phyloP scores from a whole-genome alignment of 768 basidiomycete species.

The Macrolepiota dolichaula region DNA sequence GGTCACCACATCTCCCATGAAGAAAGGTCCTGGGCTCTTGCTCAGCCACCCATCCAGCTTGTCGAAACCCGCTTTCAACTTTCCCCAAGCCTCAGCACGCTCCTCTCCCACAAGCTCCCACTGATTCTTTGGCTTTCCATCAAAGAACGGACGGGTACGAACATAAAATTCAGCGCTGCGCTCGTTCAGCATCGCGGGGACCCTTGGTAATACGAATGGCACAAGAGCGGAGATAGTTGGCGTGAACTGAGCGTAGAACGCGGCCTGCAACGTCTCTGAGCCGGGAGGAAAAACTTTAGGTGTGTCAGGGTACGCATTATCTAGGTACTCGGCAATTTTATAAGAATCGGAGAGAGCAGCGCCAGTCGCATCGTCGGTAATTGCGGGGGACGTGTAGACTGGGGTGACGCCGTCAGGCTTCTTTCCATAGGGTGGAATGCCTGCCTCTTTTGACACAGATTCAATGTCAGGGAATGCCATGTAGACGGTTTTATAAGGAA shows the following conservation, averaged over 20 bases:
- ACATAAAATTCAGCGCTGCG: conserved; percentile 12
- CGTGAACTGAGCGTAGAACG: conserved; percentile 19
- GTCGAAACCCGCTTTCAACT: conserved; percentile 6
- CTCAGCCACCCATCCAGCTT: conserved; percentile 8
- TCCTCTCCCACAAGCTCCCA: conserved; percentile 5
- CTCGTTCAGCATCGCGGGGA: conserved; percentile 3
- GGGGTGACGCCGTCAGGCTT: conserved; percentile 22
- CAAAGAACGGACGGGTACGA: neutral
- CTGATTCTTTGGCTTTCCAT: neutral
- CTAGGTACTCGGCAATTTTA: conserved; percentile 41
- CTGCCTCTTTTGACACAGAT: conserved; percentile 22
- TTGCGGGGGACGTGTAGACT: conserved; percentile 39
- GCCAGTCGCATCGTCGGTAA: conserved; percentile 37
- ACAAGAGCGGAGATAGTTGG: conserved; percentile 12
- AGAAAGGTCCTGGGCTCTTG: neutral
- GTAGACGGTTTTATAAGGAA: conserved; percentile 34
- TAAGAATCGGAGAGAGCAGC: conserved; percentile 31
- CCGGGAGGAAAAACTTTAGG: conserved; percentile 29
- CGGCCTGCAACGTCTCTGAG: conserved; percentile 28
- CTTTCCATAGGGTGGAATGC: conserved; percentile 23
- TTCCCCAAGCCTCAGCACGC: neutral
- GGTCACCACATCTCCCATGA: conserved; percentile 8
- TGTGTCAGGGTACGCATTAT: conserved; percentile 35
- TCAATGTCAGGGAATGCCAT: conserved; percentile 40
- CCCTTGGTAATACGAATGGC: conserved; percentile 5